A percentile compares a stretch with the other conserved stretches of the same genome.
phyloP scores from a whole-genome alignment of 257 asterid species.

The Solanum etuberosum region DNA sequence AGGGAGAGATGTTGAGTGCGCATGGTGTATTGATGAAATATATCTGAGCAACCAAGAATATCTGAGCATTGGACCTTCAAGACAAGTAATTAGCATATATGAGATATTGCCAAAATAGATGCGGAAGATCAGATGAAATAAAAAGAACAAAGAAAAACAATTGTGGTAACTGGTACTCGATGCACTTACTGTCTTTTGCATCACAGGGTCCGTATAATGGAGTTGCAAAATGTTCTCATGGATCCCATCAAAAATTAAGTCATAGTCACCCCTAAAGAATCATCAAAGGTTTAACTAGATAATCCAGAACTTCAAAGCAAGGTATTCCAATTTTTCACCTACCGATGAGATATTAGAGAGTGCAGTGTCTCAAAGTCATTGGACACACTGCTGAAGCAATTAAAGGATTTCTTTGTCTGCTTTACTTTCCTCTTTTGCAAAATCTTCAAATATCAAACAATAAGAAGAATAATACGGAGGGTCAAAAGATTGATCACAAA shows the following conservation, averaged over 20 bases:
- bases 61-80: constrained; percentile 77
- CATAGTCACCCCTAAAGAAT: constrained; percentile 75
- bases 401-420: constrained; percentile 32
- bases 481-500: not conserved
- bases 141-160: not conserved
- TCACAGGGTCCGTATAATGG: constrained; percentile 76
- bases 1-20: constrained; percentile 78
- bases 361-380: constrained; percentile 61
- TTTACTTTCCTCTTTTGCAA: constrained; percentile 71
- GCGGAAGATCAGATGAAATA: not conserved
- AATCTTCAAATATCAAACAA: constrained; percentile 31
- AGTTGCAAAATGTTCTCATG: constrained; percentile 83
- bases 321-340: constrained; percentile 11
- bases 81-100: not conserved
- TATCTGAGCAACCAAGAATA: constrained; percentile 62
- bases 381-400: constrained; percentile 24
- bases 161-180: not conserved
- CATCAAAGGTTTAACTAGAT: constrained; percentile 9
- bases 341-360: constrained; percentile 80
- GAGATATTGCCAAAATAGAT: not conserved
- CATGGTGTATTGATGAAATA: constrained; percentile 55
- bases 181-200: constrained; percentile 84
- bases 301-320: constrained; percentile 6
- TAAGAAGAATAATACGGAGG: not conserved
- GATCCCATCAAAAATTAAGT: constrained; percentile 79